phyloP scores from a whole-genome alignment of 2,329 filamentous ascomycete genomes.

The Pseudonectria buxi region DNA sequence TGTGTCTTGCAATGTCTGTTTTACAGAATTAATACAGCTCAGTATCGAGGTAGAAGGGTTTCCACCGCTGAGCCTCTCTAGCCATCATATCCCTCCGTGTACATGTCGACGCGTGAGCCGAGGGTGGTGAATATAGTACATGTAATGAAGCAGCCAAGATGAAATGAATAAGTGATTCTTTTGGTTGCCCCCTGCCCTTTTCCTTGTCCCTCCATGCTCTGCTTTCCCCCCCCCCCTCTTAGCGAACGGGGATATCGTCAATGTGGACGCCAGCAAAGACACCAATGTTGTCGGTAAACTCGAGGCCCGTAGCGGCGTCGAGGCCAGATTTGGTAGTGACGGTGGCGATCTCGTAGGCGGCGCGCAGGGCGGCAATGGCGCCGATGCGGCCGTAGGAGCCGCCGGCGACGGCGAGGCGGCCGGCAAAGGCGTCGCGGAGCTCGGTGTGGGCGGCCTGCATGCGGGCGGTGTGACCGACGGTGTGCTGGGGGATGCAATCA shows the following conservation, averaged over 20 bases:
- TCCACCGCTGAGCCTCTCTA: no score
- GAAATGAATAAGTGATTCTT: background rate
- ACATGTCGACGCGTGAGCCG: no score
- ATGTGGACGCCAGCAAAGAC: constrained; percentile 20
- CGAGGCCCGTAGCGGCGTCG: constrained; percentile 22
- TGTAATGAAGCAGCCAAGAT: no score
- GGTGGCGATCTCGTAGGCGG: constrained; percentile 28
- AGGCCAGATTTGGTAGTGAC: constrained; percentile 14
- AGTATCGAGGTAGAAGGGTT: no score
- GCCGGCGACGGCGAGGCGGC: constrained; percentile 57
- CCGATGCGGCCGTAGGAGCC: constrained; percentile 48
- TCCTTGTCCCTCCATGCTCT: background rate
- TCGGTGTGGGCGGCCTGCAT: constrained; percentile 52
- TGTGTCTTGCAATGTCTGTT: no score
- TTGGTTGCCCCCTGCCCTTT: background rate
- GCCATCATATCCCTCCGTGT: no score
- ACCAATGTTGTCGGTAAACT: constrained; percentile 17
- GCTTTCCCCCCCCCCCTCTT: background rate
- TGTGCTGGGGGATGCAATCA: constrained; percentile 87
- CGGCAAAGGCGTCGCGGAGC: constrained; percentile 49
- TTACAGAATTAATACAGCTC: no score
- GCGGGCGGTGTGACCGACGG: constrained; percentile 64
- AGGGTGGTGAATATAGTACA: no score
- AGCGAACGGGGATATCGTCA: constrained; percentile 22
- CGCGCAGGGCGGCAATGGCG: constrained; percentile 44